These are phyloP conservation scores for Ploettnerulaceae sp. DNA, from an alignment of 2,329 filamentous ascomycete species.

Conservation along the genomic window DNA sequence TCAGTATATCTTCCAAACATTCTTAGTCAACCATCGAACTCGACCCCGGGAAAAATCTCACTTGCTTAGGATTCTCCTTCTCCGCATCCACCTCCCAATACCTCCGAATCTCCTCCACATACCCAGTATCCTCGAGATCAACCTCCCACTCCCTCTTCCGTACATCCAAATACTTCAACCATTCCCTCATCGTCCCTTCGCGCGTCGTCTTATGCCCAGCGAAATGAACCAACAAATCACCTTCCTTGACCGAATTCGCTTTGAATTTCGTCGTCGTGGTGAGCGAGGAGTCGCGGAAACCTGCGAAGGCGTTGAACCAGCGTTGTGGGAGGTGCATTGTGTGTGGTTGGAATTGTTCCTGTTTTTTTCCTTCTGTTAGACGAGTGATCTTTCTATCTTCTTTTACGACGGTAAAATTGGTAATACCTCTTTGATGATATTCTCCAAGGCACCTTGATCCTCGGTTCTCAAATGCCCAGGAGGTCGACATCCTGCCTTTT, in stretches of 20 bases:
- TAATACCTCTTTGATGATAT: neutral
- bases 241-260: neutral
- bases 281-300: neutral
- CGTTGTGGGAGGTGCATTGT: neutral
- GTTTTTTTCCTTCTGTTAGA: too few species aligned
- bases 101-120: neutral
- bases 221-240: conserved; percentile 6
- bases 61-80: neutral
- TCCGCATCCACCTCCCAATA: neutral
- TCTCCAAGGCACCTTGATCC: neutral
- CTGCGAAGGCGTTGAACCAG: conserved; percentile 7
- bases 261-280: neutral
- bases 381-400: too few species aligned
- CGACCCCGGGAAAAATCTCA: neutral
- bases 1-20: too few species aligned
- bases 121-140: neutral
- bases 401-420: too few species aligned
- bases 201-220: neutral
- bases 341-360: neutral
- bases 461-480: neutral
- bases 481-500: neutral
- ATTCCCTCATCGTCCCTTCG: neutral
- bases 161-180: neutral
- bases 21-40: neutral
- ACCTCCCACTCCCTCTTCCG: neutral